These are phyloP conservation scores for Auriscalpium orientale DNA, from an alignment of 768 basidiomycete genomes.

Conservation along the genomic window DNA sequence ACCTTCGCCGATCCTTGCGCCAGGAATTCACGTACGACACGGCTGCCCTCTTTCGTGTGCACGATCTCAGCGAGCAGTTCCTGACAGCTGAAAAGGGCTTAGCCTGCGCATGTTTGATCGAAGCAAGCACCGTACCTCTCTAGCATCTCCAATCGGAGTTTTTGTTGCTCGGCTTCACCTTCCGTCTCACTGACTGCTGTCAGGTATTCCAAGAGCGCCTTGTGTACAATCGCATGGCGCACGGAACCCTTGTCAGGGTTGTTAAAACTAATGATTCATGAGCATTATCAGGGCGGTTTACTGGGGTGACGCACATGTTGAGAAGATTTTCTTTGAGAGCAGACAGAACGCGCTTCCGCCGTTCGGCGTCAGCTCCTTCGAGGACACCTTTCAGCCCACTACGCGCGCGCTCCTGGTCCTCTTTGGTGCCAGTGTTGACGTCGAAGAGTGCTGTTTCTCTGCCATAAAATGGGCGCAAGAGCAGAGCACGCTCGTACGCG, in stretches of 20 bases:
- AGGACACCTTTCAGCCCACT: conserved; percentile 64
- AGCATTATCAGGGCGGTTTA: background rate
- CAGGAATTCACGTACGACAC: conserved; percentile 79
- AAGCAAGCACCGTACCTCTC: conserved; percentile 50
- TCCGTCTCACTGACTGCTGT: conserved; percentile 46
- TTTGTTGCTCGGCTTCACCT: conserved; percentile 64
- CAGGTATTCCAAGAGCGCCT: conserved; percentile 82
- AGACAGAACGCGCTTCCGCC: conserved; percentile 56
- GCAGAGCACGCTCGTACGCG: conserved; percentile 71
- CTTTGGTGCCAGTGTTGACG: conserved; percentile 36
- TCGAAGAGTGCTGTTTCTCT: conserved; percentile 76
- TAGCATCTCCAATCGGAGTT: conserved; percentile 69
- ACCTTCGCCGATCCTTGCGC: conserved; percentile 81
- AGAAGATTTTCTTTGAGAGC: conserved; percentile 68
- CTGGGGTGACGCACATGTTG: conserved; percentile 49
- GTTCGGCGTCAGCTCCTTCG: conserved; percentile 54
- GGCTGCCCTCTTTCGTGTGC: conserved; percentile 88
- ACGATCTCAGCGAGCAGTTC: conserved; percentile 89
- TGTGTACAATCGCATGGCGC: conserved; percentile 82
- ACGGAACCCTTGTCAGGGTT: conserved; percentile 87
- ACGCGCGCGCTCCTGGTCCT: conserved; percentile 56
- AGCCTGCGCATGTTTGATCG: background rate
- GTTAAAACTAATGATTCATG: conserved; percentile 57
- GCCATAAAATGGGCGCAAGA: conserved; percentile 86
- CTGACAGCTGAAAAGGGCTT: conserved; percentile 47